Percentiles rank a stretch among this genome's conserved stretches.
These are phyloP conservation scores for Nymphaea colorata DNA, from an alignment of 164 flowering plant genomes.

Conservation along the genomic window DNA sequence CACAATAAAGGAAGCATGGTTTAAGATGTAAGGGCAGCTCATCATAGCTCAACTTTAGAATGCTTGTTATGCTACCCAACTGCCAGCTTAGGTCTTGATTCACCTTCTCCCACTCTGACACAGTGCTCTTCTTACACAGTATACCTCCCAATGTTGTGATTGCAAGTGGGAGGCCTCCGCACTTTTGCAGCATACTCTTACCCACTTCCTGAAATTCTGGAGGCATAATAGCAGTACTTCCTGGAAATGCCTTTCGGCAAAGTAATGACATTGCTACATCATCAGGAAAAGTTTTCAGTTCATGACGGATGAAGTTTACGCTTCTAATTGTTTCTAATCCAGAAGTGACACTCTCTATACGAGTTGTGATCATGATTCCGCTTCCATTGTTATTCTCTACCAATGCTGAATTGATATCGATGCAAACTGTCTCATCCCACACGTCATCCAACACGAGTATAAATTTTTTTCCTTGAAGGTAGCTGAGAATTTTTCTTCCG, in stretches of 20 bases:
- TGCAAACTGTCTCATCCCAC: constrained; percentile 21
- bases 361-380: constrained; percentile 24
- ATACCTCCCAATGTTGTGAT: constrained; percentile 9
- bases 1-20: constrained; percentile 13
- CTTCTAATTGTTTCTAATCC: constrained; percentile 1
- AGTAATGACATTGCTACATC: constrained; percentile 23
- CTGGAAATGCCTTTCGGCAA: constrained; percentile 10
- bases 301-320: constrained; percentile 2
- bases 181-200: constrained; percentile 5
- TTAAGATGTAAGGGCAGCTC: constrained; percentile 8
- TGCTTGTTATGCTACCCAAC: neutral
- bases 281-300: constrained; percentile 7
- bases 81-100: neutral
- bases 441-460: constrained; percentile 27
- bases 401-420: constrained; percentile 13
- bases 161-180: constrained; percentile 15
- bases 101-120: constrained; percentile 3
- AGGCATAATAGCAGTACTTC: neutral
- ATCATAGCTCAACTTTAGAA: constrained; percentile 7
- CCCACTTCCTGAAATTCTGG: constrained; percentile 3
- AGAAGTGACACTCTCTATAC: constrained; percentile 16
- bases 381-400: constrained; percentile 14
- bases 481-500: neutral
- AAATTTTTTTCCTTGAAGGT: constrained; percentile 6
- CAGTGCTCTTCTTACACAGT: neutral